Conservation (phyloP, 345 rosid genomes). For the Eucalyptus cloeziana region DNA sequence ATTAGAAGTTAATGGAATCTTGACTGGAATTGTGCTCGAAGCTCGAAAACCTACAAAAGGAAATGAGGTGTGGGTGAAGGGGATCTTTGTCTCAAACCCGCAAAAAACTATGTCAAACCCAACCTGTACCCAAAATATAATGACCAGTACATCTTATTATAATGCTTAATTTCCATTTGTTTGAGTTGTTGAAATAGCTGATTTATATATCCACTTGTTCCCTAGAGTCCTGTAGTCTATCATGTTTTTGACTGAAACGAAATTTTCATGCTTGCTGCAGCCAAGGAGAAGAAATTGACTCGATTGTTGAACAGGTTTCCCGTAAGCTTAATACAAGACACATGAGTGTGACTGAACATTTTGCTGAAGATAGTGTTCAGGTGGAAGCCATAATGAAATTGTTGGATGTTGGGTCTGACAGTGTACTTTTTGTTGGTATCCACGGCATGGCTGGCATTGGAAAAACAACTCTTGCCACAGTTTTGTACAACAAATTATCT, state of each 20-base stretch:
- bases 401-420: not conserved
- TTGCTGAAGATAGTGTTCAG: not conserved
- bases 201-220: not conserved
- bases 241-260: not conserved
- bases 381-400: not conserved
- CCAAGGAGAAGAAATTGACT: not conserved
- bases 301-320: not conserved
- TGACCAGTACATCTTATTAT: not conserved
- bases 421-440: not conserved
- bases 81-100: not conserved
- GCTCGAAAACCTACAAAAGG: not conserved
- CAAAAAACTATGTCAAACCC: not conserved
- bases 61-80: not conserved
- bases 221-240: not conserved
- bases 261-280: too few species aligned
- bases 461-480: not conserved
- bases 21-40: not conserved
- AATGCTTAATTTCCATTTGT: not conserved
- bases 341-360: not conserved
- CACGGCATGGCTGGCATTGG: not conserved
- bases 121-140: too few species aligned
- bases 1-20: not conserved
- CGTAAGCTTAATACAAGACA: not conserved
- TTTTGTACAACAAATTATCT: not conserved
- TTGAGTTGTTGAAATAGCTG: not conserved